phyloP scores from a whole-genome alignment of 1,284 basidiomycete species.

The Pholiota adiposa region DNA sequence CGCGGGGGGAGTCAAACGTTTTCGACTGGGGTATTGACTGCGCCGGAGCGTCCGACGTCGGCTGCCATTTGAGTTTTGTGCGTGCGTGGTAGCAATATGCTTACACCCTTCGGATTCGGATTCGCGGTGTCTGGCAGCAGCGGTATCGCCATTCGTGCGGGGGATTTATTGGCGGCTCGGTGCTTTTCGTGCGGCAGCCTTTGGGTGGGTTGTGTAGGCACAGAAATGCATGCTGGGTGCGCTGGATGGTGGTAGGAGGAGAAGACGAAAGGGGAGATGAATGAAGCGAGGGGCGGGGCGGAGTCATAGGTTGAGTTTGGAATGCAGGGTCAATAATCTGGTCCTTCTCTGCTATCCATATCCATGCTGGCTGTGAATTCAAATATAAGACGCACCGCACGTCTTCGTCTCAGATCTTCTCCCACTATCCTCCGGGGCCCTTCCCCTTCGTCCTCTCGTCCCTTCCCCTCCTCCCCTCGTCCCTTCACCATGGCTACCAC shows the following conservation, averaged over 20 bases:
- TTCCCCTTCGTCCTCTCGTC: conserved; percentile 1
- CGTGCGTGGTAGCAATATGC: too few species aligned
- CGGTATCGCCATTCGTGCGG: neutral
- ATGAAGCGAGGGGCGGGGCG: neutral
- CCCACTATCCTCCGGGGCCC: conserved; percentile 10
- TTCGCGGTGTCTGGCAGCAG: neutral
- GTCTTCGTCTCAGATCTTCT: conserved; percentile 18
- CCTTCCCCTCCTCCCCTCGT: conserved; percentile 2
- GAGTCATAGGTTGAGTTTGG: neutral
- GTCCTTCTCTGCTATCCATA: conserved; percentile 6
- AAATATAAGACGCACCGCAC: conserved; percentile 27
- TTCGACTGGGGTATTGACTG: neutral
- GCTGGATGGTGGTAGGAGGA: neutral
- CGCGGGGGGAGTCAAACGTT: neutral
- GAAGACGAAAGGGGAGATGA: neutral
- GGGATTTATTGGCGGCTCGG: neutral
- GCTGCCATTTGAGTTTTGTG: neutral
- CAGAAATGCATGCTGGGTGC: neutral
- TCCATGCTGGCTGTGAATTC: conserved; percentile 3
- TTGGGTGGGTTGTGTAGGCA: too few species aligned
- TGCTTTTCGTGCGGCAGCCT: too few species aligned
- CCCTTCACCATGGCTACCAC: conserved; percentile 6
- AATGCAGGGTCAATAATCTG: conserved; percentile 4
- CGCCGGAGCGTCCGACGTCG: neutral
- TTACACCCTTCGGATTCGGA: neutral